Percentiles rank a stretch among this genome's conserved stretches.
Evolutionary conservation across 2,329 filamentous ascomycete genomes (phyloP).

Genomic region (Huntiella savannae): DNA sequence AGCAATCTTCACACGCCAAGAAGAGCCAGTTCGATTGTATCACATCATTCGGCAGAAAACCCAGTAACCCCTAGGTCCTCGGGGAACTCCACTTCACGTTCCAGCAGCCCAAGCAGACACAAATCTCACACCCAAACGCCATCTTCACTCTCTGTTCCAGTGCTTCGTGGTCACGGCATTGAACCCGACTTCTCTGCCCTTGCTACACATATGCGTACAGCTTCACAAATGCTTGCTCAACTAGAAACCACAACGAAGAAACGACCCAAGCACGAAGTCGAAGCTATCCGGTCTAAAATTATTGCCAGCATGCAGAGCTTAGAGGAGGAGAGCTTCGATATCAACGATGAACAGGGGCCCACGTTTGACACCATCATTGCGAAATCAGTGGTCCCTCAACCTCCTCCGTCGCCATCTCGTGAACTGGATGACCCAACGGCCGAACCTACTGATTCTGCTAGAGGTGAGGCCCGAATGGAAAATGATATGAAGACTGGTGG

Average conservation of each 20-base stretch:
- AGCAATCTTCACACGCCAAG: slow-evolving; percentile 1
- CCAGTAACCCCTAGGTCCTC: slow-evolving; percentile 45
- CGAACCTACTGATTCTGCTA: slow-evolving; percentile 28
- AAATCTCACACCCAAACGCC: slow-evolving; percentile 26
- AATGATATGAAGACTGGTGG: slow-evolving; percentile 78
- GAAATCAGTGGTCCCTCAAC: slow-evolving; percentile 39
- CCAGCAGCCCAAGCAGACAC: slow-evolving; percentile 43
- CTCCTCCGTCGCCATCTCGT: slow-evolving; percentile 13
- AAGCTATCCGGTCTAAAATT: slow-evolving; percentile 67
- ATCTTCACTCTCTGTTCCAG: slow-evolving; percentile 20
- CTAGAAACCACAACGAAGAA: slow-evolving; percentile 66
- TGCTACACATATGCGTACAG: slow-evolving; percentile 73
- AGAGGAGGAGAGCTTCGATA: slow-evolving; percentile 68
- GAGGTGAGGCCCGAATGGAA: slow-evolving; percentile 69
- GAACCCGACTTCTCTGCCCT: slow-evolving; percentile 67
- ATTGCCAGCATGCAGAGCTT: slow-evolving; percentile 80
- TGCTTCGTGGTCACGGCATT: slow-evolving; percentile 29
- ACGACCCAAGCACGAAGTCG: slow-evolving; percentile 60
- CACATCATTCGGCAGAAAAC: slow-evolving; percentile 22
- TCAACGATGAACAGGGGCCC: slow-evolving; percentile 50
- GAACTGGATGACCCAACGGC: slow-evolving; percentile 8
- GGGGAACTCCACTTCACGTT: slow-evolving; percentile 46
- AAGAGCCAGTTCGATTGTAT: slow-evolving; percentile 23
- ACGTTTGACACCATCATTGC: slow-evolving; percentile 73
- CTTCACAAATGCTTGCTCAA: slow-evolving; percentile 72